A percentile compares a stretch with the other conserved stretches of the same genome.
These are phyloP conservation scores for Cephalotrichum gorgonifer DNA, from an alignment of 2,329 filamentous ascomycete species.

Conservation along the genomic window DNA sequence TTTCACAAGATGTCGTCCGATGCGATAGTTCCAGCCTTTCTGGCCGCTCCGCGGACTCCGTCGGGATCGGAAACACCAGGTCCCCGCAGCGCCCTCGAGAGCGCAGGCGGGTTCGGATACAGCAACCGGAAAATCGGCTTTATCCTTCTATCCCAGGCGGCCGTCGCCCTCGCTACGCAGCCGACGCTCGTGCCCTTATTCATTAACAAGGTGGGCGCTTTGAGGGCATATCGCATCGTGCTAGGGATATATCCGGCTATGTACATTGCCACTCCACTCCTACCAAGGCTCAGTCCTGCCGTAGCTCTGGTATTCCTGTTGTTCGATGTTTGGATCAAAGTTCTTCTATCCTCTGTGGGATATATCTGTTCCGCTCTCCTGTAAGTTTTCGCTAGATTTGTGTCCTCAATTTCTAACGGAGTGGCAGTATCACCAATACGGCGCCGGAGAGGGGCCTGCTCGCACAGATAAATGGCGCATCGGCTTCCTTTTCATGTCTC, in stretches of 20 bases:
- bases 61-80: neutral
- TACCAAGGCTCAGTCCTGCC: neutral
- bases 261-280: neutral
- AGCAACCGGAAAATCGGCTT: neutral
- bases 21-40: neutral
- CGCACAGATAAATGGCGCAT: neutral
- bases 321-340: neutral
- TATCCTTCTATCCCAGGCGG: neutral
- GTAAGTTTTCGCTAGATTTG: neutral
- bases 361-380: neutral
- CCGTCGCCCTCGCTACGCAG: neutral
- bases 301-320: neutral
- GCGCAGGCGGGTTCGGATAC: neutral
- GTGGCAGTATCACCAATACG: neutral
- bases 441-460: neutral
- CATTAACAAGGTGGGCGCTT: neutral
- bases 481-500: neutral
- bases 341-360: neutral
- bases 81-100: neutral
- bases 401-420: neutral
- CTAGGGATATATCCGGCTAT: neutral
- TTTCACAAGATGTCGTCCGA: neutral
- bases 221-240: conserved; percentile 1
- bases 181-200: neutral
- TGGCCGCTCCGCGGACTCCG: neutral